Evolutionary conservation across 2,329 filamentous ascomycete genomes (phyloP).

Genomic region (Epichloe uncinata): DNA sequence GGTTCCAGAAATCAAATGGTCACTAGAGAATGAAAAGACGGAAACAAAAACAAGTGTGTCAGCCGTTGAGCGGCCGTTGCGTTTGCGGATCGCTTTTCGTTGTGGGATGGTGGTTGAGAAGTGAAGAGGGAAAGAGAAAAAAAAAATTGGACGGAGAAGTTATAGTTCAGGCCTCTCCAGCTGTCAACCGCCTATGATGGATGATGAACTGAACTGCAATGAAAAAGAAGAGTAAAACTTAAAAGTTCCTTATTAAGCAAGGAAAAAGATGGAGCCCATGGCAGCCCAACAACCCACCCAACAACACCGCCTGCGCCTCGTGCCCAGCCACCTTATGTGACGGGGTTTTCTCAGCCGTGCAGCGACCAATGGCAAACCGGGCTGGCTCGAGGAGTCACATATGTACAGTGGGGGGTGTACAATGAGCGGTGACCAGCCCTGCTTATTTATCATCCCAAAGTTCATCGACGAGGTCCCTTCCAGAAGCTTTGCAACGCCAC

Average conservation of each 20-base stretch:
- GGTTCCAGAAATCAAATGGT: neutral
- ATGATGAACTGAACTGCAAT: neutral
- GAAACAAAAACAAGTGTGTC: neutral
- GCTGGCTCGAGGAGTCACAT: neutral
- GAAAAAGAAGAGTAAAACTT: neutral
- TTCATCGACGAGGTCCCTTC: neutral
- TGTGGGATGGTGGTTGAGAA: neutral
- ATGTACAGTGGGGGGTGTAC: too few relatives aligned
- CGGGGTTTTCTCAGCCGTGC: neutral
- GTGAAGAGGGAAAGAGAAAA: neutral
- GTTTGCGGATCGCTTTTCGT: neutral
- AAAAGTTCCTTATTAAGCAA: slow-evolving; percentile 2
- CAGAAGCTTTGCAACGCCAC: too few relatives aligned
- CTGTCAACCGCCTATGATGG: neutral
- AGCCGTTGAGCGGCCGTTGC: neutral
- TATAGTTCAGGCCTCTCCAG: neutral
- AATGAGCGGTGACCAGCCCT: slow-evolving; percentile 11
- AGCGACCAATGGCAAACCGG: neutral
- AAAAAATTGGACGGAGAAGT: neutral
- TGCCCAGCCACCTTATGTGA: neutral
- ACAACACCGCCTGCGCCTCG: slow-evolving; percentile 1
- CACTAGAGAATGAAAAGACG: neutral
- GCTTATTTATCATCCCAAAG: neutral
- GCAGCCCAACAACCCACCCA: slow-evolving; percentile 2
- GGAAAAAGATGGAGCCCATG: neutral